These are phyloP conservation scores for Tuber melanosporum DNA, from an alignment of 495 filamentous ascomycete genomes.

Conservation along the genomic window DNA sequence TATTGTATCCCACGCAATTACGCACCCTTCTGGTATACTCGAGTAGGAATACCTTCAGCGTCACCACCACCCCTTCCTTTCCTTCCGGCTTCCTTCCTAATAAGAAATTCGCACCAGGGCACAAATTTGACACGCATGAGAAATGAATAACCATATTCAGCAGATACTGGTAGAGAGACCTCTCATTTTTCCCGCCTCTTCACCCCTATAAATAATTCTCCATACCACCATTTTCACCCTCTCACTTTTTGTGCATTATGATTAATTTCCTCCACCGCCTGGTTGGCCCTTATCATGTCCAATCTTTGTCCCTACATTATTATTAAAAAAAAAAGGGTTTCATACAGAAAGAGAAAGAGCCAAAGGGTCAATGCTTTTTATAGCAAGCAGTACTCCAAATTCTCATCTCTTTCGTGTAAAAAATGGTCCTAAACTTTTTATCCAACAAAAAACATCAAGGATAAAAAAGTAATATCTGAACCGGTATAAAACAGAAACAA, in stretches of 20 bases:
- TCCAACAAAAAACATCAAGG: neutral
- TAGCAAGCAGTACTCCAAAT: neutral
- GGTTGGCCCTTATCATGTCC: neutral
- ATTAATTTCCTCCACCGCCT: slow-evolving; percentile 21
- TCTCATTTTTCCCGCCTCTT: neutral
- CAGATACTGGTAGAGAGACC: neutral
- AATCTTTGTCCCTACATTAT: slow-evolving; percentile 6
- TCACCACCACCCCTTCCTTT: neutral
- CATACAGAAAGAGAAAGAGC: slow-evolving; percentile 14
- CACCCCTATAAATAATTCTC: slow-evolving; percentile 5
- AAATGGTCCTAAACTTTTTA: neutral
- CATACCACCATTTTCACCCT: slow-evolving; percentile 4
- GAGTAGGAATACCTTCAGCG: neutral
- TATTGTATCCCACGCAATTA: neutral
- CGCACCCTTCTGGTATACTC: neutral
- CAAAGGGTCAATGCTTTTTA: slow-evolving; percentile 4
- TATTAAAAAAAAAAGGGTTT: slow-evolving; percentile 11
- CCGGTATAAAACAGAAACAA: neutral
- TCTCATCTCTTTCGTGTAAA: neutral
- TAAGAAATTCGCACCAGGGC: neutral
- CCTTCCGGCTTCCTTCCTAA: neutral
- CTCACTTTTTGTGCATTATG: slow-evolving; percentile 35
- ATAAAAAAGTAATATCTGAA: neutral
- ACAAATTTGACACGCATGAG: neutral
- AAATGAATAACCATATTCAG: neutral